These are phyloP conservation scores for Aspergillus pseudoterreus DNA, from an alignment of 2,329 filamentous ascomycete species.

Conservation along the genomic window DNA sequence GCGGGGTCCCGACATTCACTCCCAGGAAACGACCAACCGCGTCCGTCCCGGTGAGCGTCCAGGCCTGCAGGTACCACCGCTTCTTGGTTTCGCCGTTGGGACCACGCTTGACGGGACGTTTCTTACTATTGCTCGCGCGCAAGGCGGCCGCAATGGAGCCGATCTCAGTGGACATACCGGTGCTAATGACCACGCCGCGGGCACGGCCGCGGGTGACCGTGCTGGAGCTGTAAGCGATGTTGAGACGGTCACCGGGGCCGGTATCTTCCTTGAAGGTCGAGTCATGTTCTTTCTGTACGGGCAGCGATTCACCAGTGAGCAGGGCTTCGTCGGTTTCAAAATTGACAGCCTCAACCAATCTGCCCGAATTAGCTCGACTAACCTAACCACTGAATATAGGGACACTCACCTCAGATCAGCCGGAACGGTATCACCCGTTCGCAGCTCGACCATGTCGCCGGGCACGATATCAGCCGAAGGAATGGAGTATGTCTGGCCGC, in stretches of 20 bases:
- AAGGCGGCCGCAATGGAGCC: slow-evolving; percentile 60
- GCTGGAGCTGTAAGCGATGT: slow-evolving; percentile 57
- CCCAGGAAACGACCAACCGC: slow-evolving; percentile 60
- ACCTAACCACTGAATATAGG: background rate
- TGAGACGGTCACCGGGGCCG: slow-evolving; percentile 54
- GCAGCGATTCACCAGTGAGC: slow-evolving; percentile 57
- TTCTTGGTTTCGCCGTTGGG: slow-evolving; percentile 45
- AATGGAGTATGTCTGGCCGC: slow-evolving; percentile 50
- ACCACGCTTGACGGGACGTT: slow-evolving; percentile 47
- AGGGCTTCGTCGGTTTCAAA: slow-evolving; percentile 65
- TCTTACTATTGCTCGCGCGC: slow-evolving; percentile 52
- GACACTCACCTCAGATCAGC: slow-evolving; percentile 51
- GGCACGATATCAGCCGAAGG: slow-evolving; percentile 57
- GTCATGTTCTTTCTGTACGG: slow-evolving; percentile 51
- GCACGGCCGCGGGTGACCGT: slow-evolving; percentile 57
- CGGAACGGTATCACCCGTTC: slow-evolving; percentile 54
- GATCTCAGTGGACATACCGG: slow-evolving; percentile 58
- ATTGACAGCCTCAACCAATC: slow-evolving; percentile 58
- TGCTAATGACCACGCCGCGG: slow-evolving; percentile 54
- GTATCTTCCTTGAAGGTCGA: slow-evolving; percentile 45
- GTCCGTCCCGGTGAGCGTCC: slow-evolving; percentile 49
- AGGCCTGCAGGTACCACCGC: slow-evolving; percentile 47
- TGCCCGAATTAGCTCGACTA: background rate
- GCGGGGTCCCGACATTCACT: slow-evolving; percentile 62
- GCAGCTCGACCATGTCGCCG: slow-evolving; percentile 51